Conservation (phyloP, 768 basidiomycete genomes). For the Mycena epipterygia region DNA sequence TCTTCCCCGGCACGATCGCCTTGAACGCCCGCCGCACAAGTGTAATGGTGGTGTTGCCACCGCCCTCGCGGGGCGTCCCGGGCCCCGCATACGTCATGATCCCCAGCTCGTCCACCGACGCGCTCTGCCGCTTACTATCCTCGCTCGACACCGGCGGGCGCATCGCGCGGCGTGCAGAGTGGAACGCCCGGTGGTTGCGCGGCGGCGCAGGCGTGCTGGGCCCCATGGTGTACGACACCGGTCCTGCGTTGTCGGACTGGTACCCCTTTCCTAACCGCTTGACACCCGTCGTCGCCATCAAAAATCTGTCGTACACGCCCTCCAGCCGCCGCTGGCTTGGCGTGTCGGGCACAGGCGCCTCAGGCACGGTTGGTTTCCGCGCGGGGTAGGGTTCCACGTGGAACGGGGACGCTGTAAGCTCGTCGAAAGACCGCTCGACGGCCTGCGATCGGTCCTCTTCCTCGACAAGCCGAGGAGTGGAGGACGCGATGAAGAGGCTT, state of each 20-base stretch:
- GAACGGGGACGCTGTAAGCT: slow-evolving; percentile 71
- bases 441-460: slow-evolving; percentile 46
- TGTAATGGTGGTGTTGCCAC: slow-evolving; percentile 63
- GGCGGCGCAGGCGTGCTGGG: slow-evolving; percentile 47
- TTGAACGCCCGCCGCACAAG: slow-evolving; percentile 81
- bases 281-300: slow-evolving; percentile 86
- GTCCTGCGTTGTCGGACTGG: slow-evolving; percentile 74
- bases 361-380: slow-evolving; percentile 54
- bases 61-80: slow-evolving; percentile 55
- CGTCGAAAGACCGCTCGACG: slow-evolving; percentile 59
- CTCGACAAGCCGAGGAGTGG: slow-evolving; percentile 57
- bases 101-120: slow-evolving; percentile 78
- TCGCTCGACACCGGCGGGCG: slow-evolving; percentile 82
- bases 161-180: slow-evolving; percentile 67
- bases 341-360: slow-evolving; percentile 59
- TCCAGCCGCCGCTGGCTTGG: slow-evolving; percentile 75
- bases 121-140: slow-evolving; percentile 51
- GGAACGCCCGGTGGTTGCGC: slow-evolving; percentile 60
- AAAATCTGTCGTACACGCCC: slow-evolving; percentile 84
- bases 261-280: slow-evolving; percentile 87
- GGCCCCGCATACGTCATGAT: slow-evolving; percentile 56
- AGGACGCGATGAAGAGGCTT: slow-evolving; percentile 74
- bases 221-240: slow-evolving; percentile 52
- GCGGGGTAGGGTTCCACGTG: slow-evolving; percentile 77
- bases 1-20: slow-evolving; percentile 79